These are phyloP conservation scores for Aspergillus sparsus DNA, from an alignment of 495 filamentous ascomycete genomes.

Conservation along the genomic window DNA sequence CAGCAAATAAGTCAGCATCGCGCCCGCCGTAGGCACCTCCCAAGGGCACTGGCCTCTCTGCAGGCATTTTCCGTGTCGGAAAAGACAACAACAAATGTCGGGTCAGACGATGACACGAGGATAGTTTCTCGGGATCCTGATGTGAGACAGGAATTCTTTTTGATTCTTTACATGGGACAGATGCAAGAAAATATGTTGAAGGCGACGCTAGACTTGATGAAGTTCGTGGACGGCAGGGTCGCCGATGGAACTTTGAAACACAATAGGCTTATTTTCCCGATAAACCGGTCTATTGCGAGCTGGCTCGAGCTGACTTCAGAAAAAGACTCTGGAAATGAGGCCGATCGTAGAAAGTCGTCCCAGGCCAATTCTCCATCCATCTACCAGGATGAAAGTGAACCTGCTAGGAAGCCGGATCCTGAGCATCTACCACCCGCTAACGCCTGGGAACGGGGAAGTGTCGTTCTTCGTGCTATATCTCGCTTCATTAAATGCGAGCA, in stretches of 20 bases:
- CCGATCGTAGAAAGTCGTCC: conserved; percentile 27
- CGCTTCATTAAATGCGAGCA: conserved; percentile 34
- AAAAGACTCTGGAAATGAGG: conserved; percentile 9
- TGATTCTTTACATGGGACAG: conserved; percentile 40
- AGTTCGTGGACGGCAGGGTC: conserved; percentile 58
- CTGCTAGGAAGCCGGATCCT: conserved; percentile 51
- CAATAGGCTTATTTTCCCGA: conserved; percentile 61
- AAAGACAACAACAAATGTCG: conserved; percentile 16
- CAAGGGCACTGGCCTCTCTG: conserved; percentile 30
- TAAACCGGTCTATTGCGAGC: conserved; percentile 51
- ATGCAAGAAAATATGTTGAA: conserved; percentile 37
- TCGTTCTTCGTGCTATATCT: conserved; percentile 27
- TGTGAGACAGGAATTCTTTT: conserved; percentile 36
- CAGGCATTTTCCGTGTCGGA: conserved; percentile 33
- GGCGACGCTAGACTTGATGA: conserved; percentile 50
- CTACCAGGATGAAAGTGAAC: conserved; percentile 5
- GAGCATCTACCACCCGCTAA: conserved; percentile 70
- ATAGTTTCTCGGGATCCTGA: conserved; percentile 25
- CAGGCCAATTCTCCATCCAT: conserved; percentile 23
- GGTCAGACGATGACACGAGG: conserved; percentile 5
- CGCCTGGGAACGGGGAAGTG: conserved; percentile 57
- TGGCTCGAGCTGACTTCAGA: conserved; percentile 30
- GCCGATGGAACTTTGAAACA: conserved; percentile 61
- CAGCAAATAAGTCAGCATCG: conserved; percentile 23
- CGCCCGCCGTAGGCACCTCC: conserved; percentile 27